A percentile compares a stretch with the other conserved stretches of the same genome.
phyloP scores from a whole-genome alignment of 306 rosid genomes.

The Lotus japonicus region DNA sequence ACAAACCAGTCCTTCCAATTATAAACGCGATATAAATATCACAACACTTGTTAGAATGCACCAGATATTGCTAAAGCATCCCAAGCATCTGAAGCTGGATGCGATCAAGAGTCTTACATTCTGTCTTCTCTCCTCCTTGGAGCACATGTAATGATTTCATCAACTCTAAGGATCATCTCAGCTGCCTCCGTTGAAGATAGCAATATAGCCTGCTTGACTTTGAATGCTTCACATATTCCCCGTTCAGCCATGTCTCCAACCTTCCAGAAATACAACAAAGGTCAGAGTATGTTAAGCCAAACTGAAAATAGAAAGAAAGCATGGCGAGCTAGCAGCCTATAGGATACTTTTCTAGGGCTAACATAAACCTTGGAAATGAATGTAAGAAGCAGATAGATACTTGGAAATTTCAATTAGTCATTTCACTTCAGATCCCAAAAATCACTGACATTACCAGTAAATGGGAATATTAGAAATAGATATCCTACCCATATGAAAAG shows the following conservation, averaged over 20 bases:
- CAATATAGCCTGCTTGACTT: slow-evolving; percentile 90
- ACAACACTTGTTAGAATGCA: too few species aligned
- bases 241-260: slow-evolving; percentile 85
- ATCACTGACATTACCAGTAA: not conserved
- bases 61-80: not conserved
- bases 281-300: not conserved
- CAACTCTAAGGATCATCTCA: slow-evolving; percentile 98
- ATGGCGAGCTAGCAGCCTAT: not conserved
- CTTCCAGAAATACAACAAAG: slow-evolving; percentile 30
- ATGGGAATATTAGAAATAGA: not conserved
- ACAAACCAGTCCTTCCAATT: not conserved
- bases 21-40: not conserved
- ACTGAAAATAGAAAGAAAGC: not conserved
- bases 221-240: slow-evolving; percentile 82
- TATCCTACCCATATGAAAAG: not conserved
- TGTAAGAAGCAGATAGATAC: not conserved
- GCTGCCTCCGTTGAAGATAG: slow-evolving; percentile 95
- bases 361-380: not conserved
- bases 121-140: slow-evolving; percentile 93
- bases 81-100: not conserved
- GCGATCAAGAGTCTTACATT: slow-evolving; percentile 46
- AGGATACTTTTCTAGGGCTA: not conserved
- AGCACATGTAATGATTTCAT: slow-evolving; percentile 94
- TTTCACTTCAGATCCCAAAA: not conserved
- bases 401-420: not conserved